Conservation (phyloP, 768 basidiomycete species). For the Sarcomyxa edulis region DNA sequence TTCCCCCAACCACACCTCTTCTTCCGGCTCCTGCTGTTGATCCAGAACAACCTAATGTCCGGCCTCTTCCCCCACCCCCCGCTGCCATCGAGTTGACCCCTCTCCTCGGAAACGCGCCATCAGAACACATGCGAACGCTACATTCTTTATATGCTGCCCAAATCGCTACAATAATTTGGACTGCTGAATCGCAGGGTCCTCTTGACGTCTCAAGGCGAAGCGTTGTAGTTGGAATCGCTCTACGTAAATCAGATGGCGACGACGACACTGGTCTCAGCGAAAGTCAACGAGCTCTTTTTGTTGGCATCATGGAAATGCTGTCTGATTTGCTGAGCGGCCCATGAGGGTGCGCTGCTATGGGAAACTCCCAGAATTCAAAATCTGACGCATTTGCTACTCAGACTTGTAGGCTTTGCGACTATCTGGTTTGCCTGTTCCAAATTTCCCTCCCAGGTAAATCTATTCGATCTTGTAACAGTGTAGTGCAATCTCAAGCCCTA, state of each 20-base stretch:
- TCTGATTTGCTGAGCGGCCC: conserved; percentile 30
- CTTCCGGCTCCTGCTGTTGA: conserved; percentile 31
- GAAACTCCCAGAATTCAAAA: too few species aligned
- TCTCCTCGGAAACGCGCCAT: conserved; percentile 70
- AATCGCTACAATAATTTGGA: conserved; percentile 82
- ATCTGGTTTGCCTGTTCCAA: too few species aligned
- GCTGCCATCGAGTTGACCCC: conserved; percentile 73
- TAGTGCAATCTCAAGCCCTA: too few species aligned
- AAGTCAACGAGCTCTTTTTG: conserved; percentile 40
- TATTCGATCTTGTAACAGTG: too few species aligned
- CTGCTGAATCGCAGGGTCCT: conserved; percentile 33
- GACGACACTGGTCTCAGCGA: conserved; percentile 25
- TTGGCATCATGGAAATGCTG: conserved; percentile 44
- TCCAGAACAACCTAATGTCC: conserved; percentile 24
- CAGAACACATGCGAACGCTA: conserved; percentile 63
- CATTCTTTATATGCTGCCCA: conserved; percentile 84
- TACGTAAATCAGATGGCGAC: conserved; percentile 33
- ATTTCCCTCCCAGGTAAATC: too few species aligned
- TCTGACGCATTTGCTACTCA: too few species aligned
- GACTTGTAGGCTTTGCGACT: too few species aligned
- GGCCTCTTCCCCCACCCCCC: conserved; percentile 51
- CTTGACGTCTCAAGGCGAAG: conserved; percentile 43
- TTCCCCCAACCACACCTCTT: conserved; percentile 61
- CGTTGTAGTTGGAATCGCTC: conserved; percentile 73
- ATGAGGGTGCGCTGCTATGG: too few species aligned